Conservation (phyloP, 192 early-diverging fungal species). For the Gaertneriomyces sp. region DNA sequence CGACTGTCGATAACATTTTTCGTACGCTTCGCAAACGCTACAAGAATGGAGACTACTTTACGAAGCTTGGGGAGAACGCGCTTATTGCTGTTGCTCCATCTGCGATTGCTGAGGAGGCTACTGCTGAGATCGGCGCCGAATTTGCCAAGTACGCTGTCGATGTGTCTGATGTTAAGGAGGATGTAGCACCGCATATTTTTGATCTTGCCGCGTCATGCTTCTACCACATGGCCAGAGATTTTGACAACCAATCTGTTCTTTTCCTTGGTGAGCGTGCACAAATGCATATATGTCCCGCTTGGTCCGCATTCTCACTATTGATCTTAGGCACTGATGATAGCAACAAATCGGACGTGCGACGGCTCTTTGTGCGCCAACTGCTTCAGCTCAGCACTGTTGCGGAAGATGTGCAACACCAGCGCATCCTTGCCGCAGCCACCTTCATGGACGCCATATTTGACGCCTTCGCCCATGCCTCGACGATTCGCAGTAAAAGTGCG, state of each 20-base stretch:
- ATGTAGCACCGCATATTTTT: constrained; percentile 26
- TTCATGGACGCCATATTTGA: constrained; percentile 27
- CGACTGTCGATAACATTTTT: constrained; percentile 23
- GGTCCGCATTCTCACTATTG: background rate
- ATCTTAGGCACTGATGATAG: constrained; percentile 16
- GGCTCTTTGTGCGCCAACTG: constrained; percentile 24
- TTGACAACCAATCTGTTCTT: constrained; percentile 26
- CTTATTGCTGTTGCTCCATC: constrained; percentile 22
- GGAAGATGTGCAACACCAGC: constrained; percentile 14
- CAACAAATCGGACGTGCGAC: constrained; percentile 24
- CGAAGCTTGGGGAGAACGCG: constrained; percentile 24
- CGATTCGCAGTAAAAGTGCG: constrained; percentile 20
- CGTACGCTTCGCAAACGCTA: constrained; percentile 13
- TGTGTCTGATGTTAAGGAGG: constrained; percentile 7
- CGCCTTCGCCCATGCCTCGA: constrained; percentile 22
- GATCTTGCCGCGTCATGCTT: constrained; percentile 29
- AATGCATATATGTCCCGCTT: too few relatives aligned
- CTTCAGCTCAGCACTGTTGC: constrained; percentile 17
- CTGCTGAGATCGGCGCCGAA: constrained; percentile 19
- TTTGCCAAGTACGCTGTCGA: constrained; percentile 25
- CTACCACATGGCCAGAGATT: constrained; percentile 29
- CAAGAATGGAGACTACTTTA: constrained; percentile 19
- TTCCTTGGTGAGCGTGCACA: constrained; percentile 10
- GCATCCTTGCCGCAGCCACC: constrained; percentile 20
- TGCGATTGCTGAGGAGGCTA: constrained; percentile 11